Evolutionary conservation across 2,329 filamentous ascomycete genomes (phyloP).

Genomic region (Cytospora paraplurivora): DNA sequence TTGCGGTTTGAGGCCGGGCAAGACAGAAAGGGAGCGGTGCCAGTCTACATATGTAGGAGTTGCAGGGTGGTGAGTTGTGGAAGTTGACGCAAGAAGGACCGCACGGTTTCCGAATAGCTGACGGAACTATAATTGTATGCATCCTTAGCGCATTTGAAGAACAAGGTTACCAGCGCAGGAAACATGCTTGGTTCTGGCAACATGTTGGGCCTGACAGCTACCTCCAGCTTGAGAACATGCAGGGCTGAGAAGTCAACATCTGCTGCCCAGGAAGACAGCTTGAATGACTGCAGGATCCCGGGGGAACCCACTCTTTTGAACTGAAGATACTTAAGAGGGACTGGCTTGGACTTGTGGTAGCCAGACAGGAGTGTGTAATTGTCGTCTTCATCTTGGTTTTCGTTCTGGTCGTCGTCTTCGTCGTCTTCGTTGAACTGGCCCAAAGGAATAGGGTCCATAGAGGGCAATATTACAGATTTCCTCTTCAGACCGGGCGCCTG

Average conservation of each 20-base stretch:
- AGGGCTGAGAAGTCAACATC: conserved; percentile 20
- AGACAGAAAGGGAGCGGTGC: conserved; percentile 12
- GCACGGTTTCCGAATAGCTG: background rate
- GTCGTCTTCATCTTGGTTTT: background rate
- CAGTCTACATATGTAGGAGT: conserved; percentile 1
- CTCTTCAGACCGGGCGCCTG: background rate
- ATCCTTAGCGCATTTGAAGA: background rate
- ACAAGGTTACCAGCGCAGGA: conserved; percentile 1
- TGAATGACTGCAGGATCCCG: background rate
- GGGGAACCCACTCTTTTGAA: background rate
- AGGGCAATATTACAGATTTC: background rate
- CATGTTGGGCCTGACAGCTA: background rate
- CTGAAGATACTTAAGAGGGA: conserved; percentile 2
- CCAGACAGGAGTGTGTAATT: background rate
- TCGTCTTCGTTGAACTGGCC: no score
- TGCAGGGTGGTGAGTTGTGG: background rate
- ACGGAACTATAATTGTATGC: background rate
- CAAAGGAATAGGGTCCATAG: no score
- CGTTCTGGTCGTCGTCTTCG: no score
- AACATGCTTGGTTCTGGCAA: conserved; percentile 12
- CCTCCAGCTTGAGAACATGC: conserved; percentile 15
- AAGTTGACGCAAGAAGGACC: conserved; percentile 1
- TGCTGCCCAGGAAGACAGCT: background rate
- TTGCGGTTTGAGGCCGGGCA: conserved; percentile 1
- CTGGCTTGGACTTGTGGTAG: background rate